Conservation (phyloP, 352 stramenopile species). For the Pythium aristosporum region DNA sequence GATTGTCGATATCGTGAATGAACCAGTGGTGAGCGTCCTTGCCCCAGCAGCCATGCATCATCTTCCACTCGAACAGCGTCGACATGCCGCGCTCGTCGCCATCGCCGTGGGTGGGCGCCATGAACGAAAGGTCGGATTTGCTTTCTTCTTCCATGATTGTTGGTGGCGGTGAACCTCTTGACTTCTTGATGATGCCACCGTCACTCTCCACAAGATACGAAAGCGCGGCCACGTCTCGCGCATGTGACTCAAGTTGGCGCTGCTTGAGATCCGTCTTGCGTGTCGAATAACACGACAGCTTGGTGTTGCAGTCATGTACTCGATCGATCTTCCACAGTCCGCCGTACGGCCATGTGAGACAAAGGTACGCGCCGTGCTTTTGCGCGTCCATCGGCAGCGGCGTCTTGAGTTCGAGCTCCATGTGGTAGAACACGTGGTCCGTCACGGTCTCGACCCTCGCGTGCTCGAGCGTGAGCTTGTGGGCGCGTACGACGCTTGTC, state of each 20-base stretch:
- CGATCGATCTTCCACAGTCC: slow-evolving; percentile 55
- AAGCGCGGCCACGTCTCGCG: slow-evolving; percentile 34
- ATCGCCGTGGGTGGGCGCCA: neutral
- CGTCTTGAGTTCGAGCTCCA: slow-evolving; percentile 39
- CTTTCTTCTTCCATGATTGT: neutral
- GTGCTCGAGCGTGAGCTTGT: slow-evolving; percentile 47
- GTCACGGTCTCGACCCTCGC: slow-evolving; percentile 46
- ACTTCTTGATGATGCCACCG: too few relatives aligned
- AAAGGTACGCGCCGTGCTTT: slow-evolving; percentile 40
- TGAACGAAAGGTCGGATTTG: neutral
- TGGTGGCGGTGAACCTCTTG: too few relatives aligned
- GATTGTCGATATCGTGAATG: slow-evolving; percentile 39
- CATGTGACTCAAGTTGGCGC: slow-evolving; percentile 10
- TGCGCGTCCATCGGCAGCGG: slow-evolving; percentile 29
- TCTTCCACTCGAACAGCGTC: slow-evolving; percentile 57
- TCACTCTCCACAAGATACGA: slow-evolving; percentile 31
- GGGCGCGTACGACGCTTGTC: slow-evolving; percentile 29
- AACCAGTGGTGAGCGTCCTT: slow-evolving; percentile 47
- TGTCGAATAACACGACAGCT: slow-evolving; percentile 43
- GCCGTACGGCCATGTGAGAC: slow-evolving; percentile 45
- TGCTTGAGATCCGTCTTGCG: slow-evolving; percentile 41
- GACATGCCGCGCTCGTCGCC: slow-evolving; percentile 7
- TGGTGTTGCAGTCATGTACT: slow-evolving; percentile 28
- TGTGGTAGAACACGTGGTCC: slow-evolving; percentile 46
- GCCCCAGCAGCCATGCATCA: slow-evolving; percentile 50